A percentile compares a stretch with the other conserved stretches of the same genome.
Conservation (phyloP, 192 early-diverging fungal species). For the Spizellomyces sp. region DNA sequence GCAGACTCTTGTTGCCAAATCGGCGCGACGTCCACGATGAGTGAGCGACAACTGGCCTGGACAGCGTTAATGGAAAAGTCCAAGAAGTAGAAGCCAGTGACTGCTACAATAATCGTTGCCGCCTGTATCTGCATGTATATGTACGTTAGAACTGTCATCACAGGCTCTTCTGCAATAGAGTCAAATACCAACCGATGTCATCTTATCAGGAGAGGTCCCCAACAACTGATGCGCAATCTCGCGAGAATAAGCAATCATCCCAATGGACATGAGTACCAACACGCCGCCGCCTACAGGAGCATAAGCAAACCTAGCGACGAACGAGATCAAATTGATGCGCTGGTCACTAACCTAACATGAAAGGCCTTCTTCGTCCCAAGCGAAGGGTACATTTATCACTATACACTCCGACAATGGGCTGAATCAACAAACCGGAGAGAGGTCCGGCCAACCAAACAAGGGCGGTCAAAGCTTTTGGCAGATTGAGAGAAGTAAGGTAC, state of each 20-base stretch:
- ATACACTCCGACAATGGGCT: constrained; percentile 80
- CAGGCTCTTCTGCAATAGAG: no score
- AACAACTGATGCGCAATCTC: constrained; percentile 49
- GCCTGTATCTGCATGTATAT: constrained; percentile 17
- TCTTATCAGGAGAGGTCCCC: neutral
- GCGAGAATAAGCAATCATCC: constrained; percentile 72
- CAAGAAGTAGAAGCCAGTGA: constrained; percentile 82
- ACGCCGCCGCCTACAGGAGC: constrained; percentile 51
- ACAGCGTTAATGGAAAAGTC: constrained; percentile 94
- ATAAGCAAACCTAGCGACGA: constrained; percentile 1
- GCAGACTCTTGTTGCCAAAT: constrained; percentile 77
- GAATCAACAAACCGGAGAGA: constrained; percentile 68
- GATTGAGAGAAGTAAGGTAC: constrained; percentile 79
- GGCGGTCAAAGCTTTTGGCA: constrained; percentile 80
- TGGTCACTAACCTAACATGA: constrained; percentile 59
- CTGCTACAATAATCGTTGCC: constrained; percentile 69
- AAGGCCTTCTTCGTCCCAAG: constrained; percentile 83
- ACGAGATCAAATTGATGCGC: neutral
- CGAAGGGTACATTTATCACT: constrained; percentile 74
- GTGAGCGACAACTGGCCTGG: constrained; percentile 77
- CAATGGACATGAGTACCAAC: constrained; percentile 66
- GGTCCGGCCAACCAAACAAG: constrained; percentile 95
- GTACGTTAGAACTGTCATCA: neutral
- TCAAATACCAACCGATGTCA: neutral
- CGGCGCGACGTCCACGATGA: constrained; percentile 84